phyloP scores from a whole-genome alignment of 2,329 filamentous ascomycete species.

The Pestalotiopsis sp. region DNA sequence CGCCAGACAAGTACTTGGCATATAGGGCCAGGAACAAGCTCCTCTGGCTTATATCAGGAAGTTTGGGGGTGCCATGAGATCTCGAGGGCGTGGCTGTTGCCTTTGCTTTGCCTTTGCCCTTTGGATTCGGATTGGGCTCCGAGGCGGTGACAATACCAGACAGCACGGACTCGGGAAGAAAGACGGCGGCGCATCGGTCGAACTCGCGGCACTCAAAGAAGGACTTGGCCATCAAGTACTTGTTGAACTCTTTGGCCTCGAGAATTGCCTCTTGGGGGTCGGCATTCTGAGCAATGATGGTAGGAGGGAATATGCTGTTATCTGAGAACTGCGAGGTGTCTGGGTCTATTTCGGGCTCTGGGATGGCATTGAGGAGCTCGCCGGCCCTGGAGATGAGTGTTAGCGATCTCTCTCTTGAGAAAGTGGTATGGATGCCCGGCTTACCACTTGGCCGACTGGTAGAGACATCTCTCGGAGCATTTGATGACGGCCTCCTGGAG shows the following conservation, averaged over 20 bases:
- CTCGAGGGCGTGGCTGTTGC: conserved; percentile 35
- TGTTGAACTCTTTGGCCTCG: conserved; percentile 78
- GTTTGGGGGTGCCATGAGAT: conserved; percentile 22
- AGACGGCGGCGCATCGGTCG: conserved; percentile 88
- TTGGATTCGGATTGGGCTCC: conserved; percentile 38
- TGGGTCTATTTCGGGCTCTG: conserved; percentile 46
- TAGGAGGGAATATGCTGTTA: conserved; percentile 44
- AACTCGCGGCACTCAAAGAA: conserved; percentile 96
- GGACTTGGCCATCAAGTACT: conserved; percentile 88
- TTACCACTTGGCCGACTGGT: conserved; percentile 96
- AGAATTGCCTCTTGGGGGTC: conserved; percentile 75
- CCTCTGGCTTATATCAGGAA: conserved; percentile 78
- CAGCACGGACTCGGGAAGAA: conserved; percentile 80
- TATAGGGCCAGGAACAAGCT: conserved; percentile 91
- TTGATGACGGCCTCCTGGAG: conserved; percentile 86
- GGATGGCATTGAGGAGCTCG: conserved; percentile 85
- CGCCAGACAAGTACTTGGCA: conserved; percentile 88
- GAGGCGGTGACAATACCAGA: conserved; percentile 62
- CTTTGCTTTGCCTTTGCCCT: conserved; percentile 65
- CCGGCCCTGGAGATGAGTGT: conserved; percentile 69
- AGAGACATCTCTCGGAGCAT: conserved; percentile 92
- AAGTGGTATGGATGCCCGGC: not conserved
- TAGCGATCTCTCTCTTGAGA: conserved; percentile 1
- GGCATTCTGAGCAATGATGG: conserved; percentile 56
- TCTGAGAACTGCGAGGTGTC: conserved; percentile 31